Conservation (phyloP, 371 early-diverging fungal species). For the Mortierella sp. region DNA sequence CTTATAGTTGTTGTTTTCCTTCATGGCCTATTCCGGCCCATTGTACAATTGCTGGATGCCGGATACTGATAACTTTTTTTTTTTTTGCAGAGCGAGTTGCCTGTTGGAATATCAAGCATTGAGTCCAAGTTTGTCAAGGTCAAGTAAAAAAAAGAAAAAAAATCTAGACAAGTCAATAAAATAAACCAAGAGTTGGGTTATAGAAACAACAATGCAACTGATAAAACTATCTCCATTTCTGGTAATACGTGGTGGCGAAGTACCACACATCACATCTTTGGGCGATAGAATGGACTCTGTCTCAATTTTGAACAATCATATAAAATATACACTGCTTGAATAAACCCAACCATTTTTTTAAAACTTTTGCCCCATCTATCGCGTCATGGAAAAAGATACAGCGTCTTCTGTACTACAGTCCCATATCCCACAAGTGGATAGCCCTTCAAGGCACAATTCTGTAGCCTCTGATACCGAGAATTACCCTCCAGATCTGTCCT, state of each 20-base stretch:
- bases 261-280: neutral
- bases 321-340: neutral
- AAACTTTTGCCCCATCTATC: too few relatives aligned
- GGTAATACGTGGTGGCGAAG: neutral
- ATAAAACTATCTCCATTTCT: neutral
- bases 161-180: neutral
- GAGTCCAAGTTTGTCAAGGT: slow-evolving; percentile 62
- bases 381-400: neutral
- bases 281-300: too few relatives aligned
- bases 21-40: too few relatives aligned
- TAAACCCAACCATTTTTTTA: too few relatives aligned
- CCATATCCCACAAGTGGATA: too few relatives aligned
- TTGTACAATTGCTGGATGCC: too few relatives aligned
- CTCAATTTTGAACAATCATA: neutral
- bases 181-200: slow-evolving; percentile 1
- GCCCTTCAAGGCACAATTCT: neutral
- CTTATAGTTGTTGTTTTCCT: too few relatives aligned
- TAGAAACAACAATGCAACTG: neutral
- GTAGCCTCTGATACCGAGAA: neutral
- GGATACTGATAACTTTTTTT: too few relatives aligned
- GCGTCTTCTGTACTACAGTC: neutral
- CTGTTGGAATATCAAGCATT: slow-evolving; percentile 61
- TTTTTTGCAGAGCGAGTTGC: slow-evolving; percentile 56
- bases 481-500: neutral
- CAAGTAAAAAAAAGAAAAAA: slow-evolving; percentile 50